These are phyloP conservation scores for Hortiboletus campestris DNA, from an alignment of 768 basidiomycete species.

Conservation along the genomic window DNA sequence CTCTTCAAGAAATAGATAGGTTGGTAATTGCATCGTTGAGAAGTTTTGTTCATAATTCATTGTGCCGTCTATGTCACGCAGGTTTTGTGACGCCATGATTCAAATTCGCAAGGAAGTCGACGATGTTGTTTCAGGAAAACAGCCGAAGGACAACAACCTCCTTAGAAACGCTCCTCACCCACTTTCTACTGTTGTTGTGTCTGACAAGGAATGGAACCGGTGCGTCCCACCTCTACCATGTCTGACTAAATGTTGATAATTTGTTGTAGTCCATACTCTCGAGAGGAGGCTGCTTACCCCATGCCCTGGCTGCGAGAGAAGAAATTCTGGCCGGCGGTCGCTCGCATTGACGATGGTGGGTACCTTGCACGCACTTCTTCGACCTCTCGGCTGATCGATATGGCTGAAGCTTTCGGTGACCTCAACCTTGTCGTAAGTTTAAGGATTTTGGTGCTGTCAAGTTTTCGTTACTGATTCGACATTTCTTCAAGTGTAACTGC, in stretches of 20 bases:
- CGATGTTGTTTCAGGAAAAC: conserved; percentile 81
- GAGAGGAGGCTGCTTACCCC: conserved; percentile 89
- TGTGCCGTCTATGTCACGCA: conserved; percentile 24
- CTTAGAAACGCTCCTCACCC: conserved; percentile 96
- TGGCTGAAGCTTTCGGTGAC: conserved; percentile 79
- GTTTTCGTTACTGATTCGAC: conserved; percentile 9
- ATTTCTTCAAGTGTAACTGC: conserved; percentile 67
- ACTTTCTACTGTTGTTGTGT: conserved; percentile 63
- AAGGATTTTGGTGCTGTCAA: background rate
- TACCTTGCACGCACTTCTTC: conserved; percentile 1
- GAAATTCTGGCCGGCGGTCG: conserved; percentile 97
- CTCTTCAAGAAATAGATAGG: conserved; percentile 89
- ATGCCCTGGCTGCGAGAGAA: conserved; percentile 75
- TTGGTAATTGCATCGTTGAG: conserved; percentile 27
- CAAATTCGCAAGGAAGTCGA: conserved; percentile 90
- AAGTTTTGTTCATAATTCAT: background rate
- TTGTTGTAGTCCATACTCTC: conserved; percentile 75
- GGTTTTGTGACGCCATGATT: conserved; percentile 99
- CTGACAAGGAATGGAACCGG: conserved; percentile 86
- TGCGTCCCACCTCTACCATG: conserved; percentile 32
- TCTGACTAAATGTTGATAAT: conserved; percentile 3
- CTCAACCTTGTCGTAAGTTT: conserved; percentile 78
- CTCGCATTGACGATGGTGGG: conserved; percentile 90
- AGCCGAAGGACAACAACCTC: conserved; percentile 88
- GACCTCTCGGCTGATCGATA: conserved; percentile 1